Percentiles rank a stretch among this genome's conserved stretches.
Conservation (phyloP, 2,329 filamentous ascomycete genomes). For the Cercospora sp. region DNA sequence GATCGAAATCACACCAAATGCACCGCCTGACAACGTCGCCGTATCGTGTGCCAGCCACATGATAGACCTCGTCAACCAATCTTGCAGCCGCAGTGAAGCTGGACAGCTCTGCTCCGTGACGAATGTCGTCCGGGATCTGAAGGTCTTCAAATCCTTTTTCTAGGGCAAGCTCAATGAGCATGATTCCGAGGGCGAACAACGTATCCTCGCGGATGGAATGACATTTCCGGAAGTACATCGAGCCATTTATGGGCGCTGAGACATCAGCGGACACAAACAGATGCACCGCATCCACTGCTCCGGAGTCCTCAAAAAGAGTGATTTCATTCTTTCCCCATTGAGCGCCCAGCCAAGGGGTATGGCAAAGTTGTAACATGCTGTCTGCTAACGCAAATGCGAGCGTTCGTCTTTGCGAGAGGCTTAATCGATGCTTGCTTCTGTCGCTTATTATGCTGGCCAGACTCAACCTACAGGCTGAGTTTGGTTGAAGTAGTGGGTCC, state of each 20-base stretch:
- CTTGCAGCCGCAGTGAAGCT: too few species aligned
- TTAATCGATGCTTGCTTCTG: not conserved
- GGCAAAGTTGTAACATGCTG: slow-evolving; percentile 6
- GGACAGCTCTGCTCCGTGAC: not conserved
- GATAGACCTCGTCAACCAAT: too few species aligned
- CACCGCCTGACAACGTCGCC: not conserved
- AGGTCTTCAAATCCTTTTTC: slow-evolving; percentile 32
- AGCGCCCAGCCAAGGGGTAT: slow-evolving; percentile 4
- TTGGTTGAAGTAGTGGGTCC: too few species aligned
- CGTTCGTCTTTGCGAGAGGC: not conserved
- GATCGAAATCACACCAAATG: slow-evolving; percentile 9
- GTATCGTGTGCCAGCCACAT: too few species aligned
- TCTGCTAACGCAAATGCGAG: slow-evolving; percentile 2
- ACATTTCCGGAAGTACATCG: slow-evolving; percentile 5
- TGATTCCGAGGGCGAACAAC: slow-evolving; percentile 38
- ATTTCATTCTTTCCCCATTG: slow-evolving; percentile 16
- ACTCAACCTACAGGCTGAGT: too few species aligned
- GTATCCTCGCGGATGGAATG: slow-evolving; percentile 35
- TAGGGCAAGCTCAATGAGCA: slow-evolving; percentile 41
- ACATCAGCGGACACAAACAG: slow-evolving; percentile 4
- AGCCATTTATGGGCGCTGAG: too few species aligned
- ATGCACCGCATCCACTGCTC: not conserved
- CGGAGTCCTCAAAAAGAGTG: not conserved
- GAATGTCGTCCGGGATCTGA: not conserved
- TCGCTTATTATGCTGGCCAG: not conserved